Evolutionary conservation across 805 yeast species (phyloP).

Genomic region (Candida xiaguanensis): DNA sequence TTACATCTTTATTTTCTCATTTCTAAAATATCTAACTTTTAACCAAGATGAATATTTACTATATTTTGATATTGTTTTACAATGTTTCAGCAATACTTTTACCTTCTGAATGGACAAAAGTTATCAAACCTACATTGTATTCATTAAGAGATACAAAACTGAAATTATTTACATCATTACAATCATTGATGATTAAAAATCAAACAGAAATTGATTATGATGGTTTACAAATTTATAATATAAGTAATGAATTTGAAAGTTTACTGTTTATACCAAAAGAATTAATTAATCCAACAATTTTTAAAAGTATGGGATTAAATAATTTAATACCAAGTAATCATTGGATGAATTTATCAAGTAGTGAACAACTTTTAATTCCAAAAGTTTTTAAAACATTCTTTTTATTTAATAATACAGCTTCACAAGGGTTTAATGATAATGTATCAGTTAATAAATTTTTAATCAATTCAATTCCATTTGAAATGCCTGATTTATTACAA

Average conservation of each 20-base stretch:
- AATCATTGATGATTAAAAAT: not conserved
- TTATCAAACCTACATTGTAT: conserved; percentile 7
- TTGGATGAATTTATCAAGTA: conserved; percentile 8
- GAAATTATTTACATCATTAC: conserved; percentile 4
- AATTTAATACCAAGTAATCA: conserved; percentile 5
- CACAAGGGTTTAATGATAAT: conserved; percentile 15
- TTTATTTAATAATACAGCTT: conserved; percentile 31
- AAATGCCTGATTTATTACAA: conserved; percentile 29
- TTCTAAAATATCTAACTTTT: not conserved
- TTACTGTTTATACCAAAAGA: conserved; percentile 9
- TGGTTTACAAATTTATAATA: not conserved
- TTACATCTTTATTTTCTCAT: not conserved
- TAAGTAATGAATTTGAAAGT: not conserved
- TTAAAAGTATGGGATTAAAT: conserved; percentile 5
- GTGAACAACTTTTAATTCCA: conserved; percentile 22
- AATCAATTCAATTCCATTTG: conserved; percentile 34
- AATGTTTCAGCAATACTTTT: not conserved
- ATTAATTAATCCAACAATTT: conserved; percentile 7
- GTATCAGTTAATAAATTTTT: conserved; percentile 15
- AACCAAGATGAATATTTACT: not conserved
- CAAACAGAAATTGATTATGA: not conserved
- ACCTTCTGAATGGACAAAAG: conserved; percentile 7
- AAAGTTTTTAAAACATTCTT: conserved; percentile 30
- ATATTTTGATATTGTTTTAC: not conserved
- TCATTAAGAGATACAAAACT: conserved; percentile 6